Evolutionary conservation across 176 grass and related monocot genomes (phyloP), one percentile per base, ranked within the genome.

Genomic region (Pharus latifolius): DNA sequence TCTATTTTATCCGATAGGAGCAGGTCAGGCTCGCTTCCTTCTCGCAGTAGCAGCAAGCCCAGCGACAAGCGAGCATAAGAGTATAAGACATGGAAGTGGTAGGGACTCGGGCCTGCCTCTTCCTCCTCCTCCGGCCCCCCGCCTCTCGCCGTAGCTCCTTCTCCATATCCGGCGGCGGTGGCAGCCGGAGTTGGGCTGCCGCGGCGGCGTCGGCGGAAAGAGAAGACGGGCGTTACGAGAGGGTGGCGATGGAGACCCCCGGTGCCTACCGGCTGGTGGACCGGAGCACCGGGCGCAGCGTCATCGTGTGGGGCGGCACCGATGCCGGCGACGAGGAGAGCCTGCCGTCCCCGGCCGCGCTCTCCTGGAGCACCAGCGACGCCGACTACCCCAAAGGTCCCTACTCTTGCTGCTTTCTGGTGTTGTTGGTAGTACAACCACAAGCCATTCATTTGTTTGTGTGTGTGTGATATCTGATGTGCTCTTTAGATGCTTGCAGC

Each of bases 231-330:
- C 67, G 42, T 6, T 96, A 84, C 81, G 83, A 96, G 32, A 64
- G 79, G 57, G 54, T 84, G 30, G 33, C 83, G 7, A 58, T 93
- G 86, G 86, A 90, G 43, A 90, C 86, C 0, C 53, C 89, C 32
- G 87, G 87, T n/a, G 87, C 94, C 1, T 98, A 93, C 81, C 70
- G 73, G 9, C 65, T 97, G 0, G 69, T 97, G 17, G 93, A 97
- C 81, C 55, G 80, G 41, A 45, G 56, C 57, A 97, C 89, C 31
- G 83, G 93, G 0, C 69, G 80, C 37, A 76, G 85, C 29, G 66
- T 92, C 70, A 87, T 97, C 52, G 88, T 96, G 34, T 96, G 88
- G 89, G 93, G 88, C 33, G 88, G 82, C 46, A 65, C 85, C 17
- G 84, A 88, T 19, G 80, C 92, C 18, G 40, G 45, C 27, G 81